Conservation (phyloP, 139 green algal species). For the Chlorella sp. region DNA sequence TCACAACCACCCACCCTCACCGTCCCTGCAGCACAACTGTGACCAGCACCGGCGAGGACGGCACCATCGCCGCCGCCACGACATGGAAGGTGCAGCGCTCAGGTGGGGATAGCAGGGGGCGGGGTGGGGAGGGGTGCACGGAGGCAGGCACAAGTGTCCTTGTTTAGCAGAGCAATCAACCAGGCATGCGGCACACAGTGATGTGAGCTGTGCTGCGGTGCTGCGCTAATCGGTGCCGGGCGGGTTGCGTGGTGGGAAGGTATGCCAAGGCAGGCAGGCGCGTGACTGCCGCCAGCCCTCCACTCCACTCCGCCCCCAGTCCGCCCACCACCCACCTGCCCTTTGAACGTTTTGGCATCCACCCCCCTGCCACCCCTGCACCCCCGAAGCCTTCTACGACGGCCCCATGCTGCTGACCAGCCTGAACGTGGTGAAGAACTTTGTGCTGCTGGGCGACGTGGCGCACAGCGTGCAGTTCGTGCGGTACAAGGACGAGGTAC, state of each 20-base stretch:
- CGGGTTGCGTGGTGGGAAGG: background rate
- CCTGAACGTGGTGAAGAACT: slow-evolving; percentile 87
- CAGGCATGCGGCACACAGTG: background rate
- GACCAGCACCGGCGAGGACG: slow-evolving; percentile 3
- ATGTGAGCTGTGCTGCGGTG: too few species aligned
- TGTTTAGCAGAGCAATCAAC: too few species aligned
- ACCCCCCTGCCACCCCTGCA: background rate
- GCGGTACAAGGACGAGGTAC: slow-evolving; percentile 66
- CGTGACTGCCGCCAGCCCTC: background rate
- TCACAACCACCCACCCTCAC: too few species aligned
- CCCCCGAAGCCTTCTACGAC: slow-evolving; percentile 80
- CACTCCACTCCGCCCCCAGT: background rate
- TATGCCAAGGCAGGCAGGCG: background rate
- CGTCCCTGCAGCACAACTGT: background rate
- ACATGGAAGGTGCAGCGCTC: slow-evolving; percentile 23
- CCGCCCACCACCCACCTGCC: background rate
- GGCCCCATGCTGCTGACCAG: slow-evolving; percentile 69
- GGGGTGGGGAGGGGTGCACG: too few species aligned
- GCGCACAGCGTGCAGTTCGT: slow-evolving; percentile 81
- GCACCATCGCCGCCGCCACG: background rate
- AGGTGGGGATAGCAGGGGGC: background rate
- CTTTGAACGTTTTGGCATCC: background rate
- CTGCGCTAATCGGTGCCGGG: background rate
- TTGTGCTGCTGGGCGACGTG: slow-evolving; percentile 81
- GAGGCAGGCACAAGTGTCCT: too few species aligned